phyloP scores from a whole-genome alignment of 805 yeast genomes.

The Saccharomycopsis amapae region DNA sequence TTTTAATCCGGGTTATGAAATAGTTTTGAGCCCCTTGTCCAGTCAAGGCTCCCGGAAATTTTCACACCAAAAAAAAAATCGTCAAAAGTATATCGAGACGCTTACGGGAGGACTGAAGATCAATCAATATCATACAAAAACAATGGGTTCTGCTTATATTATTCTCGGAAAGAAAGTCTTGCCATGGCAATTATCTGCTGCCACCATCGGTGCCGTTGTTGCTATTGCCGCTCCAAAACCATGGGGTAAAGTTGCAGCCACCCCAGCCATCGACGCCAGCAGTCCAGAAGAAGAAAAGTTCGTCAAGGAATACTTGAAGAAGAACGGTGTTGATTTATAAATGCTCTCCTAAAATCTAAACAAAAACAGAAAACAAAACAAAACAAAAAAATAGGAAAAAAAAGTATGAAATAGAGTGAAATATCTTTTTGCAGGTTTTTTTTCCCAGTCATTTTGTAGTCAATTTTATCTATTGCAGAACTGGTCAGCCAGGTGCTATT shows the following conservation, averaged over 20 bases:
- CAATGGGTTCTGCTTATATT: slow-evolving; percentile 79
- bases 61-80: too few relatives aligned
- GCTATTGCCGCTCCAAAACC: slow-evolving; percentile 66
- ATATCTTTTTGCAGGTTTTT: too few relatives aligned
- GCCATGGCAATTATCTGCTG: slow-evolving; percentile 79
- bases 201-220: slow-evolving; percentile 66
- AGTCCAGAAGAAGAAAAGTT: slow-evolving; percentile 87
- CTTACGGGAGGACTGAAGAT: not conserved
- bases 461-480: too few relatives aligned
- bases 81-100: not conserved
- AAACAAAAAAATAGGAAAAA: too few relatives aligned
- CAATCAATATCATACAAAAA: not conserved
- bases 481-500: too few relatives aligned
- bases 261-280: slow-evolving; percentile 66
- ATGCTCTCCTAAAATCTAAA: too few relatives aligned
- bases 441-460: too few relatives aligned
- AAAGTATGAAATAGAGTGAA: too few relatives aligned
- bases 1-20: too few relatives aligned
- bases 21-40: too few relatives aligned
- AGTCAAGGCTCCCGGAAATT: too few relatives aligned
- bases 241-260: slow-evolving; percentile 51
- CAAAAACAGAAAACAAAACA: too few relatives aligned
- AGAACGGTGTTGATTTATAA: slow-evolving; percentile 24
- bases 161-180: slow-evolving; percentile 80
- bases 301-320: slow-evolving; percentile 61